Percentiles rank a stretch among this genome's conserved stretches.
Evolutionary conservation across 2,329 filamentous ascomycete species (phyloP).

Genomic region (Phaeomoniella chlamydospora): DNA sequence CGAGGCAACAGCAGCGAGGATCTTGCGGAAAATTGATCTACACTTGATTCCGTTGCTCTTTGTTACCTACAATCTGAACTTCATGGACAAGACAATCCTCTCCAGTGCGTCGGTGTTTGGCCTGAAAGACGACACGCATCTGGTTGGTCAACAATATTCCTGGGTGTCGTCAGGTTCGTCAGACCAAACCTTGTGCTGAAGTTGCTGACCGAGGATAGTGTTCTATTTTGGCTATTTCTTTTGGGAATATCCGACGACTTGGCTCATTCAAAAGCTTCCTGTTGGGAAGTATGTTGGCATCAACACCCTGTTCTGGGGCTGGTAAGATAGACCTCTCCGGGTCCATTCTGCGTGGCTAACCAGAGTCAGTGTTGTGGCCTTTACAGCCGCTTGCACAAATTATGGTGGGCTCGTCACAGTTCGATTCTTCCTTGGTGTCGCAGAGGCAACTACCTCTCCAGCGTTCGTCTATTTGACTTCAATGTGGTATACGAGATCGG

Average conservation of each 20-base stretch:
- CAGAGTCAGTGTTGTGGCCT: neutral
- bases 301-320: conserved; percentile 11
- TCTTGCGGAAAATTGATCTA: neutral
- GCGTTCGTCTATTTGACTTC: conserved; percentile 40
- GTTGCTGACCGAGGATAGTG: too few species aligned
- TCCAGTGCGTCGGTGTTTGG: conserved; percentile 44
- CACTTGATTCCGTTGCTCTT: neutral
- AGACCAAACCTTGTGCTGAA: too few species aligned
- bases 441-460: conserved; percentile 39
- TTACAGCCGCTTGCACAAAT: conserved; percentile 21
- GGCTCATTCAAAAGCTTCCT: conserved; percentile 33
- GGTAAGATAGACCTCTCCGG: too few species aligned
- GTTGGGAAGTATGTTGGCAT: conserved; percentile 31
- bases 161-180: conserved; percentile 25
- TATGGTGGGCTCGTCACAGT: conserved; percentile 34
- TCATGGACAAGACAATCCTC: conserved; percentile 44
- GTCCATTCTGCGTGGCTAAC: too few species aligned
- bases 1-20: neutral
- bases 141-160: conserved; percentile 35
- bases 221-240: conserved; percentile 37
- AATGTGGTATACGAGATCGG: conserved; percentile 37
- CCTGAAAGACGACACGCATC: conserved; percentile 32
- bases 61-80: neutral
- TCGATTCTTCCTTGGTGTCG: conserved; percentile 36
- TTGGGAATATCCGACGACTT: conserved; percentile 35